Evolutionary conservation across 2,329 filamentous ascomycete species (phyloP), one percentile per base, ranked within the genome.

Genomic region (Corynespora cassiicola): DNA sequence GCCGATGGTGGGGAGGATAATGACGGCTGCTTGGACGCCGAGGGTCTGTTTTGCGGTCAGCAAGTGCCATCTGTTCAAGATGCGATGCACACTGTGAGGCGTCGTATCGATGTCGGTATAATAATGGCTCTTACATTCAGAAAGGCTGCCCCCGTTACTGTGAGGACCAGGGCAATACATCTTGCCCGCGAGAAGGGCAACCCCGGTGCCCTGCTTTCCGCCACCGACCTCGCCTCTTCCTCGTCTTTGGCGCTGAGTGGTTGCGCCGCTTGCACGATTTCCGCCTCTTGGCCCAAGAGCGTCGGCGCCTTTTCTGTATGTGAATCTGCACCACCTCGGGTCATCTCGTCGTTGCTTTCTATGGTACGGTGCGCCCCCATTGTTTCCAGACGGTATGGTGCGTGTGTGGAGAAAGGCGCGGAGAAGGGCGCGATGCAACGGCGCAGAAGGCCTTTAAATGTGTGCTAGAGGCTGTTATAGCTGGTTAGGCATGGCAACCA

Each of bases 1-100:
- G 23, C 80, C 79, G 21, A 86, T 84, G n/a, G 75, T 77, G 0
- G 82, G 82, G 11, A 86, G 68, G 32, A 84, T 78, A 44, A 85
- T 84, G 41, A 85, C 79, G 4, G 81, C 75, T 2, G 78, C 72
- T 56, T 85, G 81, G 3, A 76, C 72, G 2, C 78, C 79, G 31
- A 84, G 69, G 2, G 76, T 82, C 80, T 69, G 22, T 26, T 16
- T 14, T 7, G 21, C 12, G 3, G 18, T 14, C 26, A 18, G 20
- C 11, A 23, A 10, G 15, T 10, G 10, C 18, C n/a, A 3, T n/a
- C n/a, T 16, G 12, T 15, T 3, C 10, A 16, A 29, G 17, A 31
- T 6, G n/a, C n/a, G n/a, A n/a, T 8, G 8, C 22, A 24, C 8
- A 24, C 8, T 8, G 22, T 8, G 22, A 24, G 22, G 8, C n/a